These are phyloP conservation scores for Pseudocohnilembus persalinus DNA, from an alignment of 169 alveolate genomes.

Conservation along the genomic window DNA sequence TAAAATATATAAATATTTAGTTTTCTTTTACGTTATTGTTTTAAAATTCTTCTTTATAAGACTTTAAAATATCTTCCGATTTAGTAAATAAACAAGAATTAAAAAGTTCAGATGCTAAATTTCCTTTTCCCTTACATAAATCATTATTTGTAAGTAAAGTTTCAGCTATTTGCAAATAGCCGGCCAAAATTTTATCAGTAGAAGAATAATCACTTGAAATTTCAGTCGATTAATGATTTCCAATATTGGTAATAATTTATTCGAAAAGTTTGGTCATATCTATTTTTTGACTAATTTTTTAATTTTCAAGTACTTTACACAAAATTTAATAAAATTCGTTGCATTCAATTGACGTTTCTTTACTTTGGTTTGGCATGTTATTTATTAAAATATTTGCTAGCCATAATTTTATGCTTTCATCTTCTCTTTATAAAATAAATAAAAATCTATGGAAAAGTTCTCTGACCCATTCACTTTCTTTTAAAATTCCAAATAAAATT, in stretches of 20 bases:
- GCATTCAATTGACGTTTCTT: background rate
- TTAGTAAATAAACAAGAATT: background rate
- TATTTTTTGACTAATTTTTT: no score
- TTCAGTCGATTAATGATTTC: background rate
- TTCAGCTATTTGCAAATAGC: background rate
- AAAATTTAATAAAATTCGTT: background rate
- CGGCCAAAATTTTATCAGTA: background rate
- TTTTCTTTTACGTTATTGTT: no score
- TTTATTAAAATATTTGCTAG: background rate
- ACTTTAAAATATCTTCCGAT: background rate
- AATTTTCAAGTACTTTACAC: background rate
- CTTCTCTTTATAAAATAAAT: background rate
- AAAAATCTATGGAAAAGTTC: background rate
- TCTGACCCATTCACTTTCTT: background rate
- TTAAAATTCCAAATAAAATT: background rate
- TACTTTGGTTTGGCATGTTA: background rate
- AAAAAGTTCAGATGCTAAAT: background rate
- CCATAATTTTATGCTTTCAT: no score
- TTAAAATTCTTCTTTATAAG: no score
- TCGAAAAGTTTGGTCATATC: background rate
- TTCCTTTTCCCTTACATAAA: background rate
- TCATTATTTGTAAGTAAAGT: background rate
- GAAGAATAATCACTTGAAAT: background rate
- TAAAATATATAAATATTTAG: no score
- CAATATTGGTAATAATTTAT: no score